Base-by-base conservation (phyloP, 176 grass and related monocot genomes). In the Miscanthus lutarioriparius region DNA sequence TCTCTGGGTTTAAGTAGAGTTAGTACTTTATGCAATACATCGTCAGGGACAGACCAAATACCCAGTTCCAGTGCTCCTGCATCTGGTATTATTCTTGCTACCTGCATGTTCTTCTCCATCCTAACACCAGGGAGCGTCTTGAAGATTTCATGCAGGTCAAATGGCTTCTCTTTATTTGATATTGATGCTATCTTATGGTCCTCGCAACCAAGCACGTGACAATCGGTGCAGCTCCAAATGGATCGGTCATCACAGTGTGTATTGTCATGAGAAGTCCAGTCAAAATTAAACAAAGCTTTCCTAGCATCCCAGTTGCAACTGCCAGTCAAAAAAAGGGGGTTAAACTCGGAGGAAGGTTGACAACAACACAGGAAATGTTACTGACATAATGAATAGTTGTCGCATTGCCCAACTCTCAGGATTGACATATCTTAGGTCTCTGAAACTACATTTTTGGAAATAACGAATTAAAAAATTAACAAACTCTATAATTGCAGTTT, bases 111-210 rank as follows among this genome's bases (percentile, higher is more conserved):
- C 77, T 83, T 93, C 56, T 90, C 96, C 49, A 80, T 78, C 35
- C 58, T 91, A 83, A 98, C 82, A 81, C 87, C 79, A 69, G 96
- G 96, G 30, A 98, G 91, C 49, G 54, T 86, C 87, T 95, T 88
- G 61, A 98, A 98, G 65, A 98, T 93, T 88, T 93, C 93, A 67
- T 95, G 91, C 85, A 98, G 85, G 65, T 98, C 96, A 87, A 93
- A 98, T 64, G 72, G 23, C 76, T 87, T 92, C 37, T 79, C 77
- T 2, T 92, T 93, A 79, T 81, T 70, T 15, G 80, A 85, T 71
- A 49, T 36, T 72, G 86, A 84, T 73, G 85, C 12, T 69, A 87
- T 76, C 67, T 72, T 90, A 87, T 90, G 96, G 35, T 88, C 45
- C 77, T 92, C 77, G 9, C 93, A 98, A 70, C 75, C 88, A 84